Evolutionary conservation across 2,329 filamentous ascomycete genomes (phyloP).

Genomic region (Onygena corvina): DNA sequence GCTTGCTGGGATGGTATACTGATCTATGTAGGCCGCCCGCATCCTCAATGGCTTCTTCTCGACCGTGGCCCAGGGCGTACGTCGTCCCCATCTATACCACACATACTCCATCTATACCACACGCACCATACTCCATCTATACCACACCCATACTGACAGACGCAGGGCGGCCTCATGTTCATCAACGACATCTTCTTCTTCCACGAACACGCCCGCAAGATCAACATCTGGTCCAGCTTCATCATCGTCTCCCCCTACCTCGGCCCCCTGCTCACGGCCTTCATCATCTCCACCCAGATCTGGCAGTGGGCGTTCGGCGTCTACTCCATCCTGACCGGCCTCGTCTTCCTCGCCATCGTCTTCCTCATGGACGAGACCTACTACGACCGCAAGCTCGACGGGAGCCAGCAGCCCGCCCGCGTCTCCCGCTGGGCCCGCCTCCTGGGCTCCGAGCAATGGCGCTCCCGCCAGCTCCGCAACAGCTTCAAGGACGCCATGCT

Average conservation of each 20-base stretch:
- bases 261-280: slow-evolving; percentile 26
- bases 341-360: slow-evolving; percentile 25
- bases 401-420: slow-evolving; percentile 24
- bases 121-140: no score
- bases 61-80: slow-evolving; percentile 30
- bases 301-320: slow-evolving; percentile 31
- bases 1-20: neutral
- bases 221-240: slow-evolving; percentile 30
- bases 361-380: slow-evolving; percentile 30
- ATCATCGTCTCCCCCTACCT: slow-evolving; percentile 27
- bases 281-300: slow-evolving; percentile 27
- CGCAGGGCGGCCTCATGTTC: slow-evolving; percentile 32
- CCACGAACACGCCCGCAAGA: slow-evolving; percentile 31
- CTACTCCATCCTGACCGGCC: slow-evolving; percentile 24
- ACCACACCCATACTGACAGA: neutral
- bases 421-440: slow-evolving; percentile 23
- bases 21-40: slow-evolving; percentile 23
- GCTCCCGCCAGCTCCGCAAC: slow-evolving; percentile 21
- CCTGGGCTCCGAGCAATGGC: slow-evolving; percentile 27
- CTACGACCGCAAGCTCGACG: slow-evolving; percentile 27
- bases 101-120: neutral
- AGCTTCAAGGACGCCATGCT: slow-evolving; percentile 26
- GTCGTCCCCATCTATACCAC: slow-evolving; percentile 7
- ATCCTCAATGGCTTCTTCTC: slow-evolving; percentile 38
- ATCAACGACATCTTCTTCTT: slow-evolving; percentile 35